phyloP scores from a whole-genome alignment of 208 protist genomes.

The Leptomonas seymouri region DNA sequence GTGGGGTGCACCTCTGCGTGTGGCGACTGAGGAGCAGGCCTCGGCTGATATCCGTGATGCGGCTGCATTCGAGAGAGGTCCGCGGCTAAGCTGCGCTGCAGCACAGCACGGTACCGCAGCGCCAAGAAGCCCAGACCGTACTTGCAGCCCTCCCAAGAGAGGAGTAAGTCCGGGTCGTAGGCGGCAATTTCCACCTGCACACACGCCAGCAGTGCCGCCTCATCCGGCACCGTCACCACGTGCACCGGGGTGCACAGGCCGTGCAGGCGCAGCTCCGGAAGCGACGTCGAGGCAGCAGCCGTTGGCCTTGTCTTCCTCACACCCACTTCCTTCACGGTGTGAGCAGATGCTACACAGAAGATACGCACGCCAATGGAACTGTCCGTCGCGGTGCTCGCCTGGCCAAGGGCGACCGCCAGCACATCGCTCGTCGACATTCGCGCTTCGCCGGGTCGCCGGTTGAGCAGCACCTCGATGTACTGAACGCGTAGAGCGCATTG shows the following conservation, averaged over 20 bases:
- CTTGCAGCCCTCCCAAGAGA: conserved; percentile 81
- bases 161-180: conserved; percentile 73
- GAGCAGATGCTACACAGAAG: conserved; percentile 38
- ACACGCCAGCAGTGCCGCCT: conserved; percentile 49
- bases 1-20: not conserved
- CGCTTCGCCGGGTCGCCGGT: conserved; percentile 32
- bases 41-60: not conserved
- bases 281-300: not conserved
- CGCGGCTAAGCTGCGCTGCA: conserved; percentile 49
- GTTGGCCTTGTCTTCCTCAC: not conserved
- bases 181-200: conserved; percentile 46
- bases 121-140: conserved; percentile 69
- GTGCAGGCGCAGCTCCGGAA: not conserved
- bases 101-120: conserved; percentile 56
- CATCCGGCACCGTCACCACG: conserved; percentile 43
- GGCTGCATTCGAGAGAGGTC: conserved; percentile 57
- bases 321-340: not conserved
- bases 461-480: conserved; percentile 58
- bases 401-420: conserved; percentile 63
- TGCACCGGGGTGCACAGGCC: conserved; percentile 35
- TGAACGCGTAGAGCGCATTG: conserved; percentile 40
- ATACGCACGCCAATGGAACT: conserved; percentile 38
- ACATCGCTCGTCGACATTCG: conserved; percentile 39
- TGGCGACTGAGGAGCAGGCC: not conserved
- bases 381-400: conserved; percentile 27